phyloP scores from a whole-genome alignment of 2,329 filamentous ascomycete genomes.

The Diaporthe ilicicola region DNA sequence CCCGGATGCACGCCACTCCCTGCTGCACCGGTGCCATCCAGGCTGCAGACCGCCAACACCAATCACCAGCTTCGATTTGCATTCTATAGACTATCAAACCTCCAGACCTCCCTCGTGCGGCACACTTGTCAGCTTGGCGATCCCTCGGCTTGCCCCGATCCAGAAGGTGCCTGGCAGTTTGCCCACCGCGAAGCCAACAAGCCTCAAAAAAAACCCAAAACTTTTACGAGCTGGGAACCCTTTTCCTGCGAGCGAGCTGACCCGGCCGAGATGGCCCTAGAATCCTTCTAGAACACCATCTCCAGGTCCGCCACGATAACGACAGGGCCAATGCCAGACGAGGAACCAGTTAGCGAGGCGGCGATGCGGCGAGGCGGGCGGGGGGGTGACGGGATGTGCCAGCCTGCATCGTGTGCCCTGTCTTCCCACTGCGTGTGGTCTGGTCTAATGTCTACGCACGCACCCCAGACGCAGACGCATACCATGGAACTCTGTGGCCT shows the following conservation, averaged over 20 bases:
- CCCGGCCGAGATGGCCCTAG: slow-evolving; percentile 2
- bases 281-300: slow-evolving; percentile 28
- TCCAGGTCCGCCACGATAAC: slow-evolving; percentile 6
- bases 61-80: not conserved
- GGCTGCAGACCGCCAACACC: not conserved
- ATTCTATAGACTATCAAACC: not conserved
- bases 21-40: not conserved
- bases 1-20: not conserved
- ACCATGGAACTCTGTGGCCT: no score
- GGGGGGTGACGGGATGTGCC: not conserved
- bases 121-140: slow-evolving; percentile 20
- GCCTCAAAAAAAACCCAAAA: no score
- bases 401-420: not conserved
- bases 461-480: no score
- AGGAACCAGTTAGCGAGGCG: not conserved
- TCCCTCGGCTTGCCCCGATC: slow-evolving; percentile 20
- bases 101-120: not conserved
- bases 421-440: no score
- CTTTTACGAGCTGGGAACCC: not conserved
- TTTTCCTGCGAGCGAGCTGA: not conserved
- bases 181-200: not conserved
- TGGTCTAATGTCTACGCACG: no score
- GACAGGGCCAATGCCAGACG: not conserved
- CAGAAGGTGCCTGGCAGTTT: slow-evolving; percentile 7
- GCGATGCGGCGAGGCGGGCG: no score